Percentiles rank a stretch among this genome's conserved stretches.
phyloP scores from a whole-genome alignment of 2,329 filamentous ascomycete species.

The Blastomyces gilchristii region DNA sequence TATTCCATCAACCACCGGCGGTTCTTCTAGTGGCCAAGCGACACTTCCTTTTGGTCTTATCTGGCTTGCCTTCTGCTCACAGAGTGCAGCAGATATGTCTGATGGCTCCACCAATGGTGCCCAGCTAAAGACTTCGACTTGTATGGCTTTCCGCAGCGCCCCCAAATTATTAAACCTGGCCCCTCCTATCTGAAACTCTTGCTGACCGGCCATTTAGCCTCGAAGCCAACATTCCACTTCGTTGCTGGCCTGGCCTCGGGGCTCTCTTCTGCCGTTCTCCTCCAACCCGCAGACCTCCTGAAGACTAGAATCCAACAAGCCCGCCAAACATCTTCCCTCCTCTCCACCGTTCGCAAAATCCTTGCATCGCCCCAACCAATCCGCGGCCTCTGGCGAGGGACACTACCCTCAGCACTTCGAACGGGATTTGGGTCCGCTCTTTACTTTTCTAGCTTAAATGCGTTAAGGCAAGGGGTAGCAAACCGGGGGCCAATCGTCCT shows the following conservation, averaged over 20 bases:
- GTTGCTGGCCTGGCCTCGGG: constrained; percentile 79
- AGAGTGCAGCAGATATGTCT: constrained; percentile 10
- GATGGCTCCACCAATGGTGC: constrained; percentile 10
- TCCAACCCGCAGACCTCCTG: constrained; percentile 90
- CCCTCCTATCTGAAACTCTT: neutral
- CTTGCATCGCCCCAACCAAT: constrained; percentile 56
- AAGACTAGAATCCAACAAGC: constrained; percentile 95
- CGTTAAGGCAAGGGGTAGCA: constrained; percentile 60
- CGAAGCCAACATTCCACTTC: constrained; percentile 62
- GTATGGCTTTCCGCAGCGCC: constrained; percentile 7
- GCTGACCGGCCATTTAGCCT: constrained; percentile 20
- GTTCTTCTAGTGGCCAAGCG: neutral
- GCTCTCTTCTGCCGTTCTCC: constrained; percentile 73
- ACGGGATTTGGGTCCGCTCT: constrained; percentile 88
- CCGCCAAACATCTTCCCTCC: constrained; percentile 54
- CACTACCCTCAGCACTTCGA: constrained; percentile 80
- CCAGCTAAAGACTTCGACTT: constrained; percentile 10
- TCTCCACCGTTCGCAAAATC: constrained; percentile 59
- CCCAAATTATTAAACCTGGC: neutral
- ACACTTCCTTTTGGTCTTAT: neutral
- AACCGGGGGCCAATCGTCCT: constrained; percentile 29
- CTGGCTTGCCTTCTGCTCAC: neutral
- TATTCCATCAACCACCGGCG: neutral
- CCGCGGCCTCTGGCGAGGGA: constrained; percentile 79
- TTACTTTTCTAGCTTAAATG: constrained; percentile 84